Base-by-base conservation (phyloP, 2,329 filamentous ascomycete genomes). In the Fusarium verticillioides region DNA sequence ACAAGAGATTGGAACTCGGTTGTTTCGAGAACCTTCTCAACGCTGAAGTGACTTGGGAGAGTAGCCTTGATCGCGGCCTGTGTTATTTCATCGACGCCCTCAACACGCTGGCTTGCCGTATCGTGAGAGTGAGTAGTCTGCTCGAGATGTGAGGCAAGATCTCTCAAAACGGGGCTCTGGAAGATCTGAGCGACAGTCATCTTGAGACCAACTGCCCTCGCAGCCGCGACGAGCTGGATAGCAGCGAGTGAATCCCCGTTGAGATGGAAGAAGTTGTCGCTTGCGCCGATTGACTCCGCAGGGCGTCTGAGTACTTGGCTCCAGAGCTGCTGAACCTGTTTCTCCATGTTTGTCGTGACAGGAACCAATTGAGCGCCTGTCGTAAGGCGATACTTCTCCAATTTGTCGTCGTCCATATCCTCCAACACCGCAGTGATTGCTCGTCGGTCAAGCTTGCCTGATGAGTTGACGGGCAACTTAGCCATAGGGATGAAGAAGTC, bases 91-190 rank as follows among this genome's bases (percentile, higher is more conserved):
- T 37, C 32, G 4, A 59, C 23, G 1, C 19, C 40, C 5, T 50
- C 19, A 21, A 28, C 13, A 3, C 8, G 7, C 10, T 37, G 10
- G 16, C 32, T 47, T 15, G 19, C 30, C 0, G 42, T 9, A 4
- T 59, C 19, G 0, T 50, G 32, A 1, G 1, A 4, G 4, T 19
- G 23, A 0, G 3, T 4, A 2, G 11, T 2, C 6, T 37, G 30
- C 7, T 49, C 32, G 2, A 59, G 23, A 21, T 50, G 12, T 2
- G 2, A 2, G 2, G 57, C 57, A 12, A 60, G 43, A 2, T 50
- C 32, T 28, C 9, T 13, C 34, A 60, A 7, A 11, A 52, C 34
- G 6, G 56, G 56, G 2, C 11, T 37, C 19, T 59, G 57, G 57
- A 60, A 60, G 19, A 52, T 39, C 2, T 60, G 43, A 12, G 57